These are phyloP conservation scores for Pichia cactophila DNA, from an alignment of 1,139 yeast species.

Conservation along the genomic window DNA sequence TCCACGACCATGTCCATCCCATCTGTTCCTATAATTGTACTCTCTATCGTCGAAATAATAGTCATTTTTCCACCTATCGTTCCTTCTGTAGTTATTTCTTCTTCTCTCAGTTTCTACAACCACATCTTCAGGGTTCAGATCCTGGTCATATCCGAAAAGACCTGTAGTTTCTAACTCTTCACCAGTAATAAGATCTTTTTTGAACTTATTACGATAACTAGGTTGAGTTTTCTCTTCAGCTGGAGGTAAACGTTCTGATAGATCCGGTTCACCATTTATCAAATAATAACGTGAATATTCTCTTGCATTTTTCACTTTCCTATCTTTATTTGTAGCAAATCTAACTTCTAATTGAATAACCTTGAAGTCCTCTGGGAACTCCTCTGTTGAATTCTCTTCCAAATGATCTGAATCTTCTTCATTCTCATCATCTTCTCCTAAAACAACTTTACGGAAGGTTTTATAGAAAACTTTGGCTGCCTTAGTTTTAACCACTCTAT, in stretches of 20 bases:
- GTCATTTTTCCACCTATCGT: background rate
- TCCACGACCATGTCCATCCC: background rate
- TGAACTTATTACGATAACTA: background rate
- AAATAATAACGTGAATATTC: constrained; percentile 60
- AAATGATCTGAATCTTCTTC: background rate
- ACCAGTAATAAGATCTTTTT: constrained; percentile 22
- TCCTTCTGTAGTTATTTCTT: background rate
- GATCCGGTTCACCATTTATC: constrained; percentile 66
- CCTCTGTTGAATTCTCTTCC: background rate
- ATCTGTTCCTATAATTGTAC: constrained; percentile 5
- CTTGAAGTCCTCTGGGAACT: constrained; percentile 4
- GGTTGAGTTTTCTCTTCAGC: constrained; percentile 8
- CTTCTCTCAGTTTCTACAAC: background rate
- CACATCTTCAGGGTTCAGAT: constrained; percentile 7
- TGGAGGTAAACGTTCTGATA: constrained; percentile 17
- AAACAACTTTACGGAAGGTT: background rate
- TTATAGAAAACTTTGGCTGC: constrained; percentile 8
- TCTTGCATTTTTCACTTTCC: constrained; percentile 52
- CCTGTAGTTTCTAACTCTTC: constrained; percentile 12
- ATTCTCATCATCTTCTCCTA: background rate
- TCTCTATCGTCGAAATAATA: background rate
- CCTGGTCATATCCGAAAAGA: constrained; percentile 14
- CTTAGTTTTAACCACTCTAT: constrained; percentile 6
- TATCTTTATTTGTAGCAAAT: constrained; percentile 47
- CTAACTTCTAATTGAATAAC: constrained; percentile 29